Evolutionary conservation across 768 basidiomycete species (phyloP), one percentile per base, ranked within the genome.

Genomic region (Terana coerulea): DNA sequence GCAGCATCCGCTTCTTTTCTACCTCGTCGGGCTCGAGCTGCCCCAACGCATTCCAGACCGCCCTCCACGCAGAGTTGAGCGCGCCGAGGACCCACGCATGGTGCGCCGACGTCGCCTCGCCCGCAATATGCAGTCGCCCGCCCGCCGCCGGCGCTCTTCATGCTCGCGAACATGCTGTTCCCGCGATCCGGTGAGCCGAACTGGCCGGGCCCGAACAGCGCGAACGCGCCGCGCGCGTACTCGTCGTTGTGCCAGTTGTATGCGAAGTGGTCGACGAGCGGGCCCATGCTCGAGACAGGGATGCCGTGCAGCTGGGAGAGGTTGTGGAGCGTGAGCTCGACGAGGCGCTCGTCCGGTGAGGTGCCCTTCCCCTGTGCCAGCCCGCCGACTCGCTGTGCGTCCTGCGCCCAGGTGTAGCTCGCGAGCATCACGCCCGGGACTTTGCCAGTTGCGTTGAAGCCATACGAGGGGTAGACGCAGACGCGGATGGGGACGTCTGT

Each of bases 401-500:
- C 69, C 53, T 68, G 64, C 52, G 57, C 44, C 64, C 63, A 63
- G 17, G 53, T 52, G 43, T 66, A 66, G 53, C 61, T 63, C 17
- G 56, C 62, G 28, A 66, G 37, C 28, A 66, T 37, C 11, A 49
- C 54, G 12, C 45, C 49, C 3, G 57, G 24, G 19, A 34, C 26
- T 30, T 43, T 17, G 11, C 24, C 51, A 26, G 35, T 53, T 11
- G 29, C 39, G 47, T 59, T 56, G 17, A 57, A 51, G 0, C 70
- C 72, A 45, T 68, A 72, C 0, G 69, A 71, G 3, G 73, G 73
- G 52, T 73, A 74, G 17, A 74, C 70, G 34, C 67, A 46, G 36
- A 53, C 57, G 26, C 69, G 66, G 25, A 63, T 53, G 21, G 65
- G 64, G 3, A 60, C 51, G 51, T 74, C 72, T 3, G 72, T 72